Percentiles rank a stretch among this genome's conserved stretches.
Conservation (phyloP, 495 filamentous ascomycete genomes). For the Podospora australis region DNA sequence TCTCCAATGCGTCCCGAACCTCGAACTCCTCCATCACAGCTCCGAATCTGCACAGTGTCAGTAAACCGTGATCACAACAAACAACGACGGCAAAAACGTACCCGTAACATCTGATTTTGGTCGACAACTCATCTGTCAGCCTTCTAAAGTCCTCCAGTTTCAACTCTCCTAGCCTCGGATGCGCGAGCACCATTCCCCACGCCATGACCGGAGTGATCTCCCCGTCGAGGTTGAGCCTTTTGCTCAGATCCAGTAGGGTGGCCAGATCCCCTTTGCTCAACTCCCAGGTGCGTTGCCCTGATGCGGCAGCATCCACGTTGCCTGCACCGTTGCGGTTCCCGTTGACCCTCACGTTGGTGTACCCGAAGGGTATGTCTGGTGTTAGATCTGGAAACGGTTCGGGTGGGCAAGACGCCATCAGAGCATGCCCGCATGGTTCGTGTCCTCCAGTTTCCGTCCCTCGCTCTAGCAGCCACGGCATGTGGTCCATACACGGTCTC, state of each 20-base stretch:
- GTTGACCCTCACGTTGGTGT: slow-evolving; percentile 29
- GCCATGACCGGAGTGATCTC: slow-evolving; percentile 98
- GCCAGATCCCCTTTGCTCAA: slow-evolving; percentile 66
- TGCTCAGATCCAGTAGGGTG: slow-evolving; percentile 78
- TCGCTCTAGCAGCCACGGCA: slow-evolving; percentile 64
- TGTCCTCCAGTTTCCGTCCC: slow-evolving; percentile 43
- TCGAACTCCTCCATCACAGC: slow-evolving; percentile 90
- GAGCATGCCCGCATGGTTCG: slow-evolving; percentile 66
- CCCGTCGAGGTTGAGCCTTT: slow-evolving; percentile 75
- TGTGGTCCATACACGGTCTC: slow-evolving; percentile 90
- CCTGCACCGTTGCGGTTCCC: slow-evolving; percentile 10
- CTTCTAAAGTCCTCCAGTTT: slow-evolving; percentile 62
- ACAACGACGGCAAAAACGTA: no score
- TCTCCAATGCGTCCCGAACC: slow-evolving; percentile 75
- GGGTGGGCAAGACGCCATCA: slow-evolving; percentile 87
- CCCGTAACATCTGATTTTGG: slow-evolving; percentile 89
- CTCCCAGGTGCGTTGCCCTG: slow-evolving; percentile 56
- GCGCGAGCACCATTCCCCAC: slow-evolving; percentile 70
- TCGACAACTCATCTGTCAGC: slow-evolving; percentile 64
- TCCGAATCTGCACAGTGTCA: slow-evolving; percentile 53
- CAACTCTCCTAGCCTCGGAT: slow-evolving; percentile 61
- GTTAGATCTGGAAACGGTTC: slow-evolving; percentile 42
- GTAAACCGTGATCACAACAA: slow-evolving; percentile 18
- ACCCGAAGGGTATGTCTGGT: slow-evolving; percentile 46
- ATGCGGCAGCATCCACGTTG: slow-evolving; percentile 23